A percentile compares a stretch with the other conserved stretches of the same genome.
Evolutionary conservation across 768 basidiomycete genomes (phyloP).

Genomic region (Boletellus ananiceps): DNA sequence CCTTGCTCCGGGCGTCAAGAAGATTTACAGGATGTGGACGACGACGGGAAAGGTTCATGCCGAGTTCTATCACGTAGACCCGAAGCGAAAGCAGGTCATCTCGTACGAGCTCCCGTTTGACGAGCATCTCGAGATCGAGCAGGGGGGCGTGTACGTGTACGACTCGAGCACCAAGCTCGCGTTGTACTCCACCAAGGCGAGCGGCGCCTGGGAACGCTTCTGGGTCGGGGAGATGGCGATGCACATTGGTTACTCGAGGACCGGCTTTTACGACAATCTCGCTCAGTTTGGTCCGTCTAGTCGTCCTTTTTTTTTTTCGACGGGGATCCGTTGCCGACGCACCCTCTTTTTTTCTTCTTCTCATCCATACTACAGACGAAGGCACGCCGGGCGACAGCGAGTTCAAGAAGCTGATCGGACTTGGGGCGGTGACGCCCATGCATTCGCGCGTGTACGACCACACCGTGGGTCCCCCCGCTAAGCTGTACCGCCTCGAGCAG

Average conservation of each 20-base stretch:
- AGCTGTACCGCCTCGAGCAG: constrained; percentile 44
- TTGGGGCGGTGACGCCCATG: constrained; percentile 15
- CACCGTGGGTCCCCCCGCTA: constrained; percentile 12
- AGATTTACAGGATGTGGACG: constrained; percentile 48
- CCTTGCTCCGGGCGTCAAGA: constrained; percentile 42
- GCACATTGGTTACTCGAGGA: constrained; percentile 38
- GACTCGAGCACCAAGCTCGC: constrained; percentile 51
- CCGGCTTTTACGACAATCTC: constrained; percentile 37
- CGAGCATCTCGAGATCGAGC: constrained; percentile 42
- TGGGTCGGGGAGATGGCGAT: constrained; percentile 59
- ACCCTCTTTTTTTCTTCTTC: too few relatives aligned
- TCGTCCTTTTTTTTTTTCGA: too few relatives aligned
- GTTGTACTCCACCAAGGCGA: constrained; percentile 54
- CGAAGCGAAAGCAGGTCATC: constrained; percentile 25
- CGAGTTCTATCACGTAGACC: not conserved
- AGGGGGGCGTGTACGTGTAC: constrained; percentile 56
- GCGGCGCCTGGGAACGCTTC: constrained; percentile 53
- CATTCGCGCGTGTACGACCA: constrained; percentile 8
- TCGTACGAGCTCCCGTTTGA: constrained; percentile 46
- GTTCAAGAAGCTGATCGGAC: constrained; percentile 49
- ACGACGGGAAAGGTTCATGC: constrained; percentile 16
- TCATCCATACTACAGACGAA: constrained; percentile 39
- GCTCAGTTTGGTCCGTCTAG: constrained; percentile 44
- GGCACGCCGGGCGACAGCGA: constrained; percentile 41
- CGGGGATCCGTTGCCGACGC: too few relatives aligned